Evolutionary conservation across 73 alveolate species (phyloP).

Genomic region (Uronychia binucleata): DNA sequence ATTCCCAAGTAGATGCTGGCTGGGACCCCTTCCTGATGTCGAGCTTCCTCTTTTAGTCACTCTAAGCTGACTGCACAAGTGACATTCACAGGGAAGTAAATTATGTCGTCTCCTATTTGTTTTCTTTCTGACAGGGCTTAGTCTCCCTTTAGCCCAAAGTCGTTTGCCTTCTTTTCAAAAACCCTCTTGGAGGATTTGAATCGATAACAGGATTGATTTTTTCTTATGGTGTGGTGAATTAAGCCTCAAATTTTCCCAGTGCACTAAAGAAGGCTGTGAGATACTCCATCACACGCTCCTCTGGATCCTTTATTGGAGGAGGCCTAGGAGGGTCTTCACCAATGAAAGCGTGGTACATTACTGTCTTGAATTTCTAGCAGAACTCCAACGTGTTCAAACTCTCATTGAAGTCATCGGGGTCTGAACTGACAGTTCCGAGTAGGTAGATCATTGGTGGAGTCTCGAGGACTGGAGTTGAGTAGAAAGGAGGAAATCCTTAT

Average conservation of each 20-base stretch:
- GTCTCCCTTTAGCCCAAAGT: neutral
- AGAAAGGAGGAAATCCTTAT: neutral
- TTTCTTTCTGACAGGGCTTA: neutral
- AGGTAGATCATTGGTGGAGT: neutral
- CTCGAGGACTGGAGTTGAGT: neutral
- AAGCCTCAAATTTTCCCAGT: neutral
- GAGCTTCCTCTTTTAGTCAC: no score
- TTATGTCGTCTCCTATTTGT: neutral
- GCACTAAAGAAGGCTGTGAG: neutral
- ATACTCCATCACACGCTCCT: neutral
- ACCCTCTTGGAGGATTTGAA: neutral
- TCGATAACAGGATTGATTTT: neutral
- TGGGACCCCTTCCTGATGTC: no score
- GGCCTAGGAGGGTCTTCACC: neutral
- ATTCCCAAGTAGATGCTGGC: neutral
- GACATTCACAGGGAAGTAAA: neutral
- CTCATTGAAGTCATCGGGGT: neutral
- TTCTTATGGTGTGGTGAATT: neutral
- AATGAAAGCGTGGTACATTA: neutral
- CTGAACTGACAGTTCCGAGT: neutral
- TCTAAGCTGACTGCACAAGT: neutral
- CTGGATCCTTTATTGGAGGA: neutral
- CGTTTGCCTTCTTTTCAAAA: neutral
- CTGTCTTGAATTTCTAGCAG: neutral
- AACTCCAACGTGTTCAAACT: constrained; percentile 11